Evolutionary conservation across 495 filamentous ascomycete genomes (phyloP).

Genomic region (Tuber indicum): DNA sequence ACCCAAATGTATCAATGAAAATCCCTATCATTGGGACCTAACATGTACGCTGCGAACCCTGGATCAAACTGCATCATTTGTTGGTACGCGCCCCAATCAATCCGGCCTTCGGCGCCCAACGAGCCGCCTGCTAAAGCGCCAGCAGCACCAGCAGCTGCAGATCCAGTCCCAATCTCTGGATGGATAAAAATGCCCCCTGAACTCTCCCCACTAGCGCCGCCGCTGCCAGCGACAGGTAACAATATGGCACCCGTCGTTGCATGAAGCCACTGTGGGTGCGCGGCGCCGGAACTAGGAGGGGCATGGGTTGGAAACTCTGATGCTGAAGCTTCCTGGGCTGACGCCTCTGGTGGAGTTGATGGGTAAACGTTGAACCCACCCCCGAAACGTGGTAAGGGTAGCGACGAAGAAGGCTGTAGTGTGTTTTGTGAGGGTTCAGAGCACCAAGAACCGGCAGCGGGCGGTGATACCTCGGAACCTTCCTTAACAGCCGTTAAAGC

Average conservation of each 20-base stretch:
- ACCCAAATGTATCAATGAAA: neutral
- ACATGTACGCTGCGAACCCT: constrained; percentile 31
- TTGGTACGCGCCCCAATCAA: constrained; percentile 39
- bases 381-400: neutral
- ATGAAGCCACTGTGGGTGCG: neutral
- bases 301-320: neutral
- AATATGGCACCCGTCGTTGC: neutral
- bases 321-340: neutral
- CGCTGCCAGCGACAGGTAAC: neutral
- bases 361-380: neutral
- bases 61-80: constrained; percentile 39
- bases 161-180: constrained; percentile 4
- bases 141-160: neutral
- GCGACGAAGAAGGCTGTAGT: neutral
- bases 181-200: constrained; percentile 23
- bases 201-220: neutral
- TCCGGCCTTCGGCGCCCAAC: constrained; percentile 18
- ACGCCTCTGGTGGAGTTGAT: neutral
- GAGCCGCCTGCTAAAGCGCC: neutral
- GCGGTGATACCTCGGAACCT: neutral
- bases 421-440: neutral
- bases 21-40: constrained; percentile 23
- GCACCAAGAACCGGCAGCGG: neutral
- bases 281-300: neutral
- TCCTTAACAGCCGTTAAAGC: neutral